phyloP scores from a whole-genome alignment of 169 alveolate species.

The Blepharisma undulans region DNA sequence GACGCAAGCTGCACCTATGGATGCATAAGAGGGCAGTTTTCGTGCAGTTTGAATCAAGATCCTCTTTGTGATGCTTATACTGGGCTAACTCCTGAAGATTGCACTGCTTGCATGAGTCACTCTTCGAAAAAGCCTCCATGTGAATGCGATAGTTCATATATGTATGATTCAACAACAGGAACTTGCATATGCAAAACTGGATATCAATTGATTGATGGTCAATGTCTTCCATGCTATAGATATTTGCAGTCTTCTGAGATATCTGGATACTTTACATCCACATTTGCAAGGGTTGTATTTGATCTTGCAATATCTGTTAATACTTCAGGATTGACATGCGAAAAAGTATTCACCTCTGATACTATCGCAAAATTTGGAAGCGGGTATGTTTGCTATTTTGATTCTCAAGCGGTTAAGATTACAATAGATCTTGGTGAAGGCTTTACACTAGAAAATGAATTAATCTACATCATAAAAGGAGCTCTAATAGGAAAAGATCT shows the following conservation, averaged over 20 bases:
- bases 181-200: not conserved
- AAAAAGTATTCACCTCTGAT: not conserved
- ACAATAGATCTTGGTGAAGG: not conserved
- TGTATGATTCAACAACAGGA: not conserved
- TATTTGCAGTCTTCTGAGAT: not conserved
- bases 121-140: not conserved
- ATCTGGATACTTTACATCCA: not conserved
- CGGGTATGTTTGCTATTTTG: not conserved
- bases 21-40: not conserved
- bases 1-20: not conserved
- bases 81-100: not conserved
- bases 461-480: not conserved
- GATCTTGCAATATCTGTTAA: not conserved
- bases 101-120: not conserved
- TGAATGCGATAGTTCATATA: not conserved
- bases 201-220: not conserved
- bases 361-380: not conserved
- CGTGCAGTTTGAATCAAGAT: not conserved
- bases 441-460: not conserved
- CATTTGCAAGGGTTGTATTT: no score
- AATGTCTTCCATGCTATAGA: not conserved
- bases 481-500: not conserved
- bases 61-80: not conserved
- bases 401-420: not conserved
- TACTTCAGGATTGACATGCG: not conserved